Evolutionary conservation across 371 early-diverging fungal species (phyloP).

Genomic region (Haplosporangium sp.): DNA sequence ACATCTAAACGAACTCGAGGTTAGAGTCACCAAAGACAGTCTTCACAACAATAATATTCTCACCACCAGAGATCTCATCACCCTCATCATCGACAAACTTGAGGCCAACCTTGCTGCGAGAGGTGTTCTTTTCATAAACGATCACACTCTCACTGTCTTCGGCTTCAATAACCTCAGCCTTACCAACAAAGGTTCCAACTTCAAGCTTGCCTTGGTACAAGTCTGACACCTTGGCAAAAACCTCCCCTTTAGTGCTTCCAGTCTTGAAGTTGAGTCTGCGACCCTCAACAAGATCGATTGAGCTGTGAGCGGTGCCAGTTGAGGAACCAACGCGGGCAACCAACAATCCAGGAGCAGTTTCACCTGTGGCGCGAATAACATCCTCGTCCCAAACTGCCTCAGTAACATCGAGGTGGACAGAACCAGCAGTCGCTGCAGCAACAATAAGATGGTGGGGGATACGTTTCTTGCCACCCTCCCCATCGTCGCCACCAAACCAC

Average conservation of each 20-base stretch:
- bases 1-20: slow-evolving; percentile 30
- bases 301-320: slow-evolving; percentile 5
- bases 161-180: slow-evolving; percentile 11
- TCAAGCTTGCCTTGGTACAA: slow-evolving; percentile 30
- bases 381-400: neutral
- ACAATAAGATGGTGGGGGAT: neutral
- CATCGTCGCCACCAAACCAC: neutral
- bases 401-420: neutral
- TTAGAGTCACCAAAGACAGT: slow-evolving; percentile 9
- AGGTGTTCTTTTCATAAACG: slow-evolving; percentile 22
- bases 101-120: slow-evolving; percentile 20
- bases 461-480: slow-evolving; percentile 2
- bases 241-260: slow-evolving; percentile 6
- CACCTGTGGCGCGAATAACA: neutral
- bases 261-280: slow-evolving; percentile 12
- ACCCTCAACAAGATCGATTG: slow-evolving; percentile 16
- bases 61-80: neutral
- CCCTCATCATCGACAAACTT: slow-evolving; percentile 17
- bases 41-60: slow-evolving; percentile 6
- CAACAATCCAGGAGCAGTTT: slow-evolving; percentile 25
- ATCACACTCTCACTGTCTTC: slow-evolving; percentile 21
- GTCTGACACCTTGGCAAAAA: slow-evolving; percentile 28
- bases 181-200: slow-evolving; percentile 13
- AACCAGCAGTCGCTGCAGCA: neutral
- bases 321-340: slow-evolving; percentile 9